These are phyloP conservation scores for Clonostachys byssicola DNA, from an alignment of 2,329 filamentous ascomycete species.

Conservation along the genomic window DNA sequence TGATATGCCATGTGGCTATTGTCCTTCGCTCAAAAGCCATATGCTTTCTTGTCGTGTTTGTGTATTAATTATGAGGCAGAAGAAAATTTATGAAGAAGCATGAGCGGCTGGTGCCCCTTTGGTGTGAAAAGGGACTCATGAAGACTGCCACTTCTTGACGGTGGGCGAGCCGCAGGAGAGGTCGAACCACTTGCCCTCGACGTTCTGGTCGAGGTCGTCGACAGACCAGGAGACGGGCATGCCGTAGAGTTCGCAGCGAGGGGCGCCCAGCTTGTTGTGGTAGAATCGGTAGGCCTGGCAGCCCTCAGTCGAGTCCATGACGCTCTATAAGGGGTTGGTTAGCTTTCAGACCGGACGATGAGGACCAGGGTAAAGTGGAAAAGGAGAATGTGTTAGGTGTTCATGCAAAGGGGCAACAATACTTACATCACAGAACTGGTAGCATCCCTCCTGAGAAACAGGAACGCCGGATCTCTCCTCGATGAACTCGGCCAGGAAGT, in stretches of 20 bases:
- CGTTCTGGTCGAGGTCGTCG: slow-evolving; percentile 16
- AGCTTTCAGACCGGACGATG: background rate
- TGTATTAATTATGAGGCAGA: too few relatives aligned
- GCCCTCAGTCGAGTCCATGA: slow-evolving; percentile 19
- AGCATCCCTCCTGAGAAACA: slow-evolving; percentile 33
- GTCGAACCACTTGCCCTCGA: slow-evolving; percentile 26
- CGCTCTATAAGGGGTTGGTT: slow-evolving; percentile 13
- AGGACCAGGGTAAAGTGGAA: background rate
- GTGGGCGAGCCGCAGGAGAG: slow-evolving; percentile 26
- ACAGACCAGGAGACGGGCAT: slow-evolving; percentile 20
- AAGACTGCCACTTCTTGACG: slow-evolving; percentile 10
- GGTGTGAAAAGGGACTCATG: too few relatives aligned
- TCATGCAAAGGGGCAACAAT: background rate
- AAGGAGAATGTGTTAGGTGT: background rate
- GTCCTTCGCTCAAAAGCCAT: too few relatives aligned
- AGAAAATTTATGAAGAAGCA: too few relatives aligned
- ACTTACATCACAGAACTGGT: slow-evolving; percentile 32
- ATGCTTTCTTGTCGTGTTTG: too few relatives aligned
- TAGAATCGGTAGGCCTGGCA: slow-evolving; percentile 30
- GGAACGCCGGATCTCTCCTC: slow-evolving; percentile 22
- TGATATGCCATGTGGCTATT: too few relatives aligned
- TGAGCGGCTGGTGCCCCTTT: too few relatives aligned
- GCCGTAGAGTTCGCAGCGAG: slow-evolving; percentile 29
- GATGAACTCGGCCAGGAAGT: slow-evolving; percentile 30
- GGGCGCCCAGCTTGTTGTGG: slow-evolving; percentile 16